Conservation (phyloP, 352 stramenopile species). For the Phytophthora pinifolia region DNA sequence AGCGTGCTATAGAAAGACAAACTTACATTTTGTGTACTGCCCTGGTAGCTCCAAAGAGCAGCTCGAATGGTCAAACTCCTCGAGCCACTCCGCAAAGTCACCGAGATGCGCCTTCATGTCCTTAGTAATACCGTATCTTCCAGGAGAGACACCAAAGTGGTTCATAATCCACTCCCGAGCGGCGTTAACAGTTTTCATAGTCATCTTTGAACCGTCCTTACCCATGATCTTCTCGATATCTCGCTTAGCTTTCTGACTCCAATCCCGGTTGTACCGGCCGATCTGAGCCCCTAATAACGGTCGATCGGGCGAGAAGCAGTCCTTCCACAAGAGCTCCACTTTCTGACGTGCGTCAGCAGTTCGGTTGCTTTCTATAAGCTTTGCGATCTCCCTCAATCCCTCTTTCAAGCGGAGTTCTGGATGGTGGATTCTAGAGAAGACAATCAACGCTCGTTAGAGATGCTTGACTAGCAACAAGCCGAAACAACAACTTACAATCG, state of each 20-base stretch:
- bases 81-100: conserved; percentile 86
- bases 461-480: neutral
- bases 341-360: conserved; percentile 29
- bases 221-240: conserved; percentile 79
- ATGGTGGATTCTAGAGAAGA: conserved; percentile 62
- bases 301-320: conserved; percentile 62
- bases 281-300: conserved; percentile 56
- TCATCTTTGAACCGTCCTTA: conserved; percentile 58
- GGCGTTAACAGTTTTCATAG: conserved; percentile 48
- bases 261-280: conserved; percentile 78
- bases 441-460: conserved; percentile 11
- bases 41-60: conserved; percentile 71
- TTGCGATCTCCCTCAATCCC: conserved; percentile 64
- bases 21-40: conserved; percentile 74
- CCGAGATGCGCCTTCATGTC: conserved; percentile 81
- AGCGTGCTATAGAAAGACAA: conserved; percentile 6
- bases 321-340: conserved; percentile 49
- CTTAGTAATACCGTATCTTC: conserved; percentile 70
- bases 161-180: conserved; percentile 73
- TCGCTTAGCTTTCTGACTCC: conserved; percentile 47
- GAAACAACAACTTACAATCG: conserved; percentile 46
- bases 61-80: conserved; percentile 80
- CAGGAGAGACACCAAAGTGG: conserved; percentile 69
- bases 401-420: conserved; percentile 82
- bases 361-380: conserved; percentile 59